A percentile compares a stretch with the other conserved stretches of the same genome.
These are phyloP conservation scores for Metarhizium guizhouense DNA, from an alignment of 2,329 filamentous ascomycete species.

Conservation along the genomic window DNA sequence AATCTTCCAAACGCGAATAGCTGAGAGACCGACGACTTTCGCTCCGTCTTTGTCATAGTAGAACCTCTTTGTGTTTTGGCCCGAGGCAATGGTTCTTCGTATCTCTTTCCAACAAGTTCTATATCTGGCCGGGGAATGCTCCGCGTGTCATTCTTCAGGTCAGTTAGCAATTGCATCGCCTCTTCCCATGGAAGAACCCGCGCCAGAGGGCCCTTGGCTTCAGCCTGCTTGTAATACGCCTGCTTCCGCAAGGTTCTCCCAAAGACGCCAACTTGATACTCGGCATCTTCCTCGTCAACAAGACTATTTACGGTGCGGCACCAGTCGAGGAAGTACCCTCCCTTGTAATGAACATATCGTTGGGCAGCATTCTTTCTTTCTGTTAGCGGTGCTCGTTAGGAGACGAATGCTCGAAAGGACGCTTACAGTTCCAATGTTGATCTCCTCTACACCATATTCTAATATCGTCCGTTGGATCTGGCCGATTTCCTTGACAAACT, in stretches of 20 bases:
- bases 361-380: background rate
- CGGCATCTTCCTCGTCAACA: background rate
- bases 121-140: background rate
- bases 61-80: background rate
- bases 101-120: too few species aligned
- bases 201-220: background rate
- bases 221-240: background rate
- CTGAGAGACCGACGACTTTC: background rate
- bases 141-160: background rate
- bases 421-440: background rate
- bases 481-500: background rate
- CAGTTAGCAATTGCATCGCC: background rate
- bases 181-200: background rate
- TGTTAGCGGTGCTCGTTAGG: background rate
- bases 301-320: background rate
- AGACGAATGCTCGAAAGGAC: background rate
- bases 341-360: background rate
- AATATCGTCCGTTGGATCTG: background rate
- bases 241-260: background rate
- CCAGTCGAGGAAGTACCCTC: background rate
- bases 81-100: background rate
- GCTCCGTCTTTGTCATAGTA: background rate
- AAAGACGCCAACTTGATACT: background rate
- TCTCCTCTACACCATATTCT: background rate
- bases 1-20: background rate